Percentiles rank a stretch among this genome's conserved stretches.
Conservation (phyloP, 2,329 filamentous ascomycete genomes). For the Leptodontidium sp. region DNA sequence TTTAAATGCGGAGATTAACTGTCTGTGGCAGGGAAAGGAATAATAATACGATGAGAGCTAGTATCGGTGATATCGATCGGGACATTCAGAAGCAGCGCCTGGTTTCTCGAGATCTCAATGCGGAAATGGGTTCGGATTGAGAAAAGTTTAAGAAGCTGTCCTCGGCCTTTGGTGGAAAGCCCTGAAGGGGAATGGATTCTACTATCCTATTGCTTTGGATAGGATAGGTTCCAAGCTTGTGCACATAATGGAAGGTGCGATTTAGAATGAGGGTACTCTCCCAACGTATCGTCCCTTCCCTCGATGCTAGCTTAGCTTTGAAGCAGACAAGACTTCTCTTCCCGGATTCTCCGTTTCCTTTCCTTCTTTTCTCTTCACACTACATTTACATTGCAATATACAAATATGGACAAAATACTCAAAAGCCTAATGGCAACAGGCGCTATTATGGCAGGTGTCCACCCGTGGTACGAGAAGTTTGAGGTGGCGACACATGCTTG, state of each 20-base stretch:
- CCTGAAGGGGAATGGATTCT: conserved; percentile 18
- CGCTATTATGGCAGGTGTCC: neutral
- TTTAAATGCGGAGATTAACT: conserved; percentile 19
- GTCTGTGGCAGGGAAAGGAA: conserved; percentile 16
- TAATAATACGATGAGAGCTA: conserved; percentile 18
- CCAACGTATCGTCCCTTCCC: conserved; percentile 10
- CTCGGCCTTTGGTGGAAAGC: conserved; percentile 18
- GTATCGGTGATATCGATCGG: conserved; percentile 19
- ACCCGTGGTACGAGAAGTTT: conserved; percentile 11
- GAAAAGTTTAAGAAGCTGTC: conserved; percentile 19
- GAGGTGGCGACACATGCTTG: conserved; percentile 5
- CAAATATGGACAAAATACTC: conserved; percentile 9
- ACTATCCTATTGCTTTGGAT: conserved; percentile 16
- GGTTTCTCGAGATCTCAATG: conserved; percentile 18
- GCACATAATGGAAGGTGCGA: conserved; percentile 17
- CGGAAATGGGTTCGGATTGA: conserved; percentile 18
- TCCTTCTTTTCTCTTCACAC: conserved; percentile 9
- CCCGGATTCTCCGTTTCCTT: conserved; percentile 2
- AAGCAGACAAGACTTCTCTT: conserved; percentile 9
- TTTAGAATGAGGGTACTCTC: conserved; percentile 14
- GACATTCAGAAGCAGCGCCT: conserved; percentile 18
- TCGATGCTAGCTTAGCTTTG: conserved; percentile 11
- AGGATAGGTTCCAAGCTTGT: conserved; percentile 15
- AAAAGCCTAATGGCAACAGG: conserved; percentile 4
- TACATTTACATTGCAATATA: conserved; percentile 9